These are phyloP conservation scores for Solanum tarapatanum DNA, from an alignment of 257 asterid genomes.

Conservation along the genomic window DNA sequence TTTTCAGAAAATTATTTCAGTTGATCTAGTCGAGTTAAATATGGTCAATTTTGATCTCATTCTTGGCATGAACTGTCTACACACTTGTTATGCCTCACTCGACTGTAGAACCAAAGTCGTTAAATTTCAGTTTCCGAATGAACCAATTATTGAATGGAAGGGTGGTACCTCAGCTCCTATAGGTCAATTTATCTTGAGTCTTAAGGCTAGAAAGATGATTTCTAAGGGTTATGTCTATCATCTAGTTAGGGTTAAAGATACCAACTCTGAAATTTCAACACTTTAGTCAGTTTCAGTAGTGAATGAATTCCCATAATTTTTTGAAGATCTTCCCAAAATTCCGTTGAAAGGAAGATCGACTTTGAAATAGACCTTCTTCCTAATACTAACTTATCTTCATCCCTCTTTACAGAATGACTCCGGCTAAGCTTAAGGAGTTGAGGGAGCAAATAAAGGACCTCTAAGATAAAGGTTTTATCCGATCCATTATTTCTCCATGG, in stretches of 20 bases:
- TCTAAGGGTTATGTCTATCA: neutral
- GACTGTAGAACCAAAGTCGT: neutral
- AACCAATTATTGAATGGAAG: neutral
- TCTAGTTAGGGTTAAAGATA: neutral
- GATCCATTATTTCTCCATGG: too few species aligned
- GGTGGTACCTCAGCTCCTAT: neutral
- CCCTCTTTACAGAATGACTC: neutral
- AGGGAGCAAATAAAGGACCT: too few species aligned
- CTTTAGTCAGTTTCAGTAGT: neutral
- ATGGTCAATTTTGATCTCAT: neutral
- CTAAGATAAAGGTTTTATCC: too few species aligned
- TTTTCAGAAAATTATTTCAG: neutral
- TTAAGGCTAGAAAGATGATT: neutral
- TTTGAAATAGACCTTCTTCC: too few species aligned
- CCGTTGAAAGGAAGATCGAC: too few species aligned
- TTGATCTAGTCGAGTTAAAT: neutral
- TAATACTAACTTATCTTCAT: too few species aligned
- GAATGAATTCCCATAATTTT: neutral
- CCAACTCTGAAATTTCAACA: neutral
- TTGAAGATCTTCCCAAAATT: neutral
- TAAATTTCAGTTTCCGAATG: neutral
- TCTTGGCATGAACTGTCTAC: neutral
- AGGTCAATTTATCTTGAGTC: neutral
- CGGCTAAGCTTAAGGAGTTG: neutral
- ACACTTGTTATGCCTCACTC: neutral